A percentile compares a stretch with the other conserved stretches of the same genome.
Evolutionary conservation across 1,284 basidiomycete genomes (phyloP).

Genomic region (Tylopilus sp.): DNA sequence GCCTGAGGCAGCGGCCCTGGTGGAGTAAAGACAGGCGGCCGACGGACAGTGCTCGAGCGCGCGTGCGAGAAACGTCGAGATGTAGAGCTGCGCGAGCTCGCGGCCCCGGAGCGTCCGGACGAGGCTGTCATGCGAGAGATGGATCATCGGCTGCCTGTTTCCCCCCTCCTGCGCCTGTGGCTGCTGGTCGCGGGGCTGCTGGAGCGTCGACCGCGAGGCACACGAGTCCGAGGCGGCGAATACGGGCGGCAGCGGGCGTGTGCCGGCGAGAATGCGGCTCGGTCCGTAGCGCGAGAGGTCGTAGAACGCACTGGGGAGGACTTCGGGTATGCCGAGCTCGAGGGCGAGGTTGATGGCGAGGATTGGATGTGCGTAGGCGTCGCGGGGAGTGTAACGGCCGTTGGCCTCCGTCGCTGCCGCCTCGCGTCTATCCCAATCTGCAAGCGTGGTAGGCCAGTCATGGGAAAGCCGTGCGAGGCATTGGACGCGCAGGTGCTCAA

Average conservation of each 20-base stretch:
- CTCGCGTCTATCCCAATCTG: constrained; percentile 64
- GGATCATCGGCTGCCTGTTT: constrained; percentile 16
- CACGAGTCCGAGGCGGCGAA: constrained; percentile 28
- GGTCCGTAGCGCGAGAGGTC: constrained; percentile 69
- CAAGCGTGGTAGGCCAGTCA: constrained; percentile 62
- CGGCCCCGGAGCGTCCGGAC: constrained; percentile 55
- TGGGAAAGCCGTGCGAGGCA: constrained; percentile 53
- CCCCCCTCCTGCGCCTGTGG: background rate
- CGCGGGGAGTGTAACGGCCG: constrained; percentile 48
- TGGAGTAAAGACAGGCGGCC: constrained; percentile 43
- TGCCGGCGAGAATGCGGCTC: constrained; percentile 58
- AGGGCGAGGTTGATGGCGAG: constrained; percentile 63
- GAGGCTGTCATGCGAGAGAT: constrained; percentile 47
- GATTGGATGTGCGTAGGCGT: constrained; percentile 51
- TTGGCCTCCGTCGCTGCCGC: constrained; percentile 43
- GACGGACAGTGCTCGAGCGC: constrained; percentile 54
- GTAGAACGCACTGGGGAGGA: constrained; percentile 67
- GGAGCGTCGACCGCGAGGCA: background rate
- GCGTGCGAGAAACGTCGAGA: constrained; percentile 57
- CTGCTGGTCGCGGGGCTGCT: background rate
- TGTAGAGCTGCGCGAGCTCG: constrained; percentile 56
- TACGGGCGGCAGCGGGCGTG: constrained; percentile 28
- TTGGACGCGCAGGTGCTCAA: constrained; percentile 53
- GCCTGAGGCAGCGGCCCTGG: constrained; percentile 6
- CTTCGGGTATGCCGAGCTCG: constrained; percentile 51